These are phyloP conservation scores for Lactifluus volemus DNA, from an alignment of 768 basidiomycete genomes.

Conservation along the genomic window DNA sequence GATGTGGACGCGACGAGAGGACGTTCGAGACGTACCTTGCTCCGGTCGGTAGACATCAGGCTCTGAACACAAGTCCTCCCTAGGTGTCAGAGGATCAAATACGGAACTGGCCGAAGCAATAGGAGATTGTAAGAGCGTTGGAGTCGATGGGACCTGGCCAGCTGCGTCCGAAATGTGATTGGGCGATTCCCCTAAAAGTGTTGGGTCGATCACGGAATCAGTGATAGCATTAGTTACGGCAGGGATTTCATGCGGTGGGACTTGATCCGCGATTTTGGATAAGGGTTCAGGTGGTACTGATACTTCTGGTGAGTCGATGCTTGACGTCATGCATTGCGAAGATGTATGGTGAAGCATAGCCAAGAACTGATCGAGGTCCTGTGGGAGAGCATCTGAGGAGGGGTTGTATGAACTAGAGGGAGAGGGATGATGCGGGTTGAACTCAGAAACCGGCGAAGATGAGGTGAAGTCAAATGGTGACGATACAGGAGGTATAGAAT, in stretches of 20 bases:
- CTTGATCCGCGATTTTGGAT: slow-evolving; percentile 7
- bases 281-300: slow-evolving; percentile 44
- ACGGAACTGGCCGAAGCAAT: slow-evolving; percentile 18
- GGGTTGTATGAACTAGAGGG: not conserved
- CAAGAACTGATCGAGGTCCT: slow-evolving; percentile 5
- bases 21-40: slow-evolving; percentile 16
- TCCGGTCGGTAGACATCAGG: slow-evolving; percentile 26
- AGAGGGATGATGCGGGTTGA: not conserved
- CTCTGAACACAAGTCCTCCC: slow-evolving; percentile 29
- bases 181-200: slow-evolving; percentile 6
- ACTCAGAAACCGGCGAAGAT: not conserved
- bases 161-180: slow-evolving; percentile 15
- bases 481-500: not conserved
- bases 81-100: slow-evolving; percentile 27
- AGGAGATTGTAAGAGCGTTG: slow-evolving; percentile 19
- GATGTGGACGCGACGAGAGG: not conserved
- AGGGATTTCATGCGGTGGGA: not conserved
- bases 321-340: not conserved
- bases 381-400: not conserved
- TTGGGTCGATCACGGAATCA: slow-evolving; percentile 20
- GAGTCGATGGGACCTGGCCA: slow-evolving; percentile 5
- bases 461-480: not conserved
- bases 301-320: slow-evolving; percentile 31
- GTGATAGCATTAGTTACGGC: not conserved
- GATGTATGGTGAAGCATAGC: not conserved